Conservation (phyloP, 176 grass and related monocot species). For the Carex pumila region DNA sequence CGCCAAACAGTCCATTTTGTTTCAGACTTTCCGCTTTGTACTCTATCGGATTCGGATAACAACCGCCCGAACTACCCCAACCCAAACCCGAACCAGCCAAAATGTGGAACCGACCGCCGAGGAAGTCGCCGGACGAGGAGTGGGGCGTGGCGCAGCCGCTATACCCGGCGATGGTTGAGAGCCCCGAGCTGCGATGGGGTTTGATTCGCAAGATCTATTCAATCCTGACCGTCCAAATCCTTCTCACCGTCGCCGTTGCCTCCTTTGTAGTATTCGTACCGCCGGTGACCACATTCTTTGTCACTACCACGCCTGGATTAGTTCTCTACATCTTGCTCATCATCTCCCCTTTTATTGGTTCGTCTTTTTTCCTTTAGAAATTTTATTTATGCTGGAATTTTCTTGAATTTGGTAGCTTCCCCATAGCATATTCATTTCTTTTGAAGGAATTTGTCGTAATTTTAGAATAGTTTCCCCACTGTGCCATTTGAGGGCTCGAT, state of each 20-base stretch:
- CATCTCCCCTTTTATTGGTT: slow-evolving; percentile 58
- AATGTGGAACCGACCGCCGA: slow-evolving; percentile 10
- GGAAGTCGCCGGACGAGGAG: slow-evolving; percentile 51
- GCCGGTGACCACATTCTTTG: slow-evolving; percentile 68
- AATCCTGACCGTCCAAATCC: slow-evolving; percentile 64
- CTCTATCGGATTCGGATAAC: background rate
- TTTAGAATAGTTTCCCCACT: background rate
- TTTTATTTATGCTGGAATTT: background rate
- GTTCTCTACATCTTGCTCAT: slow-evolving; percentile 64
- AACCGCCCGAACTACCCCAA: background rate
- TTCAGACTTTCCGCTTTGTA: background rate
- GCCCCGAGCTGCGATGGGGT: slow-evolving; percentile 72
- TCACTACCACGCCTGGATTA: slow-evolving; percentile 51
- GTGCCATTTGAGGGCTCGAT: background rate
- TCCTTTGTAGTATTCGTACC: slow-evolving; percentile 62
- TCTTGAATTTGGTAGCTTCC: background rate
- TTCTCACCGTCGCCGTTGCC: slow-evolving; percentile 58
- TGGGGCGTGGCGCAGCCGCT: slow-evolving; percentile 29
- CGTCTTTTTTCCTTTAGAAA: background rate
- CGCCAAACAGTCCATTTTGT: background rate
- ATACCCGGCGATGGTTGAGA: slow-evolving; percentile 80
- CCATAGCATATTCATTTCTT: background rate
- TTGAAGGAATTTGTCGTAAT: background rate
- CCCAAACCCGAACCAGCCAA: background rate
- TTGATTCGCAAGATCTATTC: slow-evolving; percentile 89